Evolutionary conservation across 257 asterid species (phyloP).

Genomic region (Paraleonurus japonicus): DNA sequence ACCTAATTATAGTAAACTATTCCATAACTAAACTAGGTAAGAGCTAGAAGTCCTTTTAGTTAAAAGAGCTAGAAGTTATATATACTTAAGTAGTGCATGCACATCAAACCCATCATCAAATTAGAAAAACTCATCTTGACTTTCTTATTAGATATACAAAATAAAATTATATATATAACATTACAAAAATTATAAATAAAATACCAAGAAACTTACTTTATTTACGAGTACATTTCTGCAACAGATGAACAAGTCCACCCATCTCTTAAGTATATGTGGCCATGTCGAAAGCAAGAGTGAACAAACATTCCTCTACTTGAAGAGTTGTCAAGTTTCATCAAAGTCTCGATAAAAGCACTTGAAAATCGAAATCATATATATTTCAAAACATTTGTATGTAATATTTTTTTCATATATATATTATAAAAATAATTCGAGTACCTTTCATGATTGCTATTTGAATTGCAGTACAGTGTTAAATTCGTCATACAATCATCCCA

Average conservation of each 20-base stretch:
- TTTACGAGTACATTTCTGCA: not conserved
- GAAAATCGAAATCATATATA: conserved; percentile 21
- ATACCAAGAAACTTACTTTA: conserved; percentile 8
- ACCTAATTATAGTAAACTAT: too few relatives aligned
- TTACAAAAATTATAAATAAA: not conserved
- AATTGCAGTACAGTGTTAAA: conserved; percentile 23
- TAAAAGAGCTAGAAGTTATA: too few relatives aligned
- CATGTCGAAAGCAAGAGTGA: conserved; percentile 29
- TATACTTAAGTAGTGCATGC: too few relatives aligned
- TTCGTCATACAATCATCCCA: conserved; percentile 6
- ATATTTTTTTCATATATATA: not conserved
- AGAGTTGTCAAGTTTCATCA: not conserved
- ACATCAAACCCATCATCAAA: not conserved
- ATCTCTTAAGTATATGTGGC: not conserved
- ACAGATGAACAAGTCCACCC: not conserved
- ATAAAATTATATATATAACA: too few relatives aligned
- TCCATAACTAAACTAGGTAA: too few relatives aligned
- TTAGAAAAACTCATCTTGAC: not conserved
- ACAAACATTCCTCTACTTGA: conserved; percentile 21
- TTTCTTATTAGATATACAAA: not conserved
- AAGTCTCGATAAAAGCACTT: conserved; percentile 2
- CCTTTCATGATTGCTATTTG: conserved; percentile 27
- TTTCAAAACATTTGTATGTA: not conserved
- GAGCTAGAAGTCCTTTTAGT: too few relatives aligned
- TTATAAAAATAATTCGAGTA: not conserved